These are phyloP conservation scores for Rhizoclosmatium sp. DNA, from an alignment of 192 early-diverging fungal species.

Conservation along the genomic window DNA sequence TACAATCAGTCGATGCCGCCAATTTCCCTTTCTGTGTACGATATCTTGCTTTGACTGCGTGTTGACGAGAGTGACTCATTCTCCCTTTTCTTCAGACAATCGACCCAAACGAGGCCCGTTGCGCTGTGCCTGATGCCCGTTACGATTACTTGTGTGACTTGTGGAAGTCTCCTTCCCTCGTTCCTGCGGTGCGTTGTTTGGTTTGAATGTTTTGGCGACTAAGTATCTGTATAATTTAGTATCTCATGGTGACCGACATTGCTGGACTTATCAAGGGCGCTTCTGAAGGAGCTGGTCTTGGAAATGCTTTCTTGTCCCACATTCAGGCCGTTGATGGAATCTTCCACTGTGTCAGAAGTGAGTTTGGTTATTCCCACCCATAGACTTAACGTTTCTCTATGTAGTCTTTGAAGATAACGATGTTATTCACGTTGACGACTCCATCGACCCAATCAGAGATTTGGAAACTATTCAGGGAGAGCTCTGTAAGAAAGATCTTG, in stretches of 20 bases:
- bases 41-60: background rate
- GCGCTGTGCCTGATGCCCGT: conserved; percentile 87
- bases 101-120: conserved; percentile 89
- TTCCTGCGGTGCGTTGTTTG: conserved; percentile 48
- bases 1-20: conserved; percentile 5
- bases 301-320: conserved; percentile 94
- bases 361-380: conserved; percentile 54
- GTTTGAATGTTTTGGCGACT: too few species aligned
- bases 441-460: conserved; percentile 85
- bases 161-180: conserved; percentile 63
- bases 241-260: conserved; percentile 93
- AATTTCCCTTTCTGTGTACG: conserved; percentile 57
- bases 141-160: conserved; percentile 75
- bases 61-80: background rate
- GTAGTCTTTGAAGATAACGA: conserved; percentile 78
- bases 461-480: conserved; percentile 94
- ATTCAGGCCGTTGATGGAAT: conserved; percentile 65
- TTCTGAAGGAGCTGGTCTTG: conserved; percentile 54
- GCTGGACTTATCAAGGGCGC: conserved; percentile 87
- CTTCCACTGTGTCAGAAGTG: conserved; percentile 57
- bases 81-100: conserved; percentile 49
- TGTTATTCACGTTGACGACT: conserved; percentile 75
- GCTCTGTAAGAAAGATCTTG: conserved; percentile 93
- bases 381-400: conserved; percentile 36
- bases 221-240: conserved; percentile 19